A percentile compares a stretch with the other conserved stretches of the same genome.
Evolutionary conservation across 2,329 filamentous ascomycete species (phyloP).

Genomic region (Thelonectria blattea): DNA sequence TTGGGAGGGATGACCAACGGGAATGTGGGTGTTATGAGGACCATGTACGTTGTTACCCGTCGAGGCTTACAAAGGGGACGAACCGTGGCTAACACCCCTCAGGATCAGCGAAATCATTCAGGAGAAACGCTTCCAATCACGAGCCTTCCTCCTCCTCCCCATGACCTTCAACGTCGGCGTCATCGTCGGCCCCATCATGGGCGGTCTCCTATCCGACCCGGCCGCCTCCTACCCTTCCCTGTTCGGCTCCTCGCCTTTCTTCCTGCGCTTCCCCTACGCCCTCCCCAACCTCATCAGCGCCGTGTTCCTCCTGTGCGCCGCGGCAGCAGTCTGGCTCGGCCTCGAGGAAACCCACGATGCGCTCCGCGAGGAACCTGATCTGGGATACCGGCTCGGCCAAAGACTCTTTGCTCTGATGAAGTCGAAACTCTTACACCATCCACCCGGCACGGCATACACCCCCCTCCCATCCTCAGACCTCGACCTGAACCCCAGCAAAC

Average conservation of each 20-base stretch:
- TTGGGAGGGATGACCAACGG: conserved; percentile 75
- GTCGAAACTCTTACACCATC: conserved; percentile 25
- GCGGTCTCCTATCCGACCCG: conserved; percentile 72
- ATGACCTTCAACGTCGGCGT: conserved; percentile 78
- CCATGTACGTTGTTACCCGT: conserved; percentile 65
- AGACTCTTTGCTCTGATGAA: conserved; percentile 42
- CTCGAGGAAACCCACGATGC: conserved; percentile 61
- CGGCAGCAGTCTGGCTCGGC: conserved; percentile 54
- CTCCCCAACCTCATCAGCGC: conserved; percentile 61
- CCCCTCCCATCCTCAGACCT: conserved; percentile 33
- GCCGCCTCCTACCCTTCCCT: conserved; percentile 60
- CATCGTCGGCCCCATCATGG: conserved; percentile 72
- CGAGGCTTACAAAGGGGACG: too few species aligned
- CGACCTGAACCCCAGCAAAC: conserved; percentile 27
- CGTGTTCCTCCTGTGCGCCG: conserved; percentile 52
- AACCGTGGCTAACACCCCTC: neutral
- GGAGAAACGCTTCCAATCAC: conserved; percentile 68
- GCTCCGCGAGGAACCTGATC: conserved; percentile 47
- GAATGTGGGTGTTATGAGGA: conserved; percentile 74
- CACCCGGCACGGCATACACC: conserved; percentile 27
- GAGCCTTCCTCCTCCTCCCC: conserved; percentile 76
- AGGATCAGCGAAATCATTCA: conserved; percentile 73
- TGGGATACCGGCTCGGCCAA: conserved; percentile 49
- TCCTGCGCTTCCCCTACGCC: conserved; percentile 59
- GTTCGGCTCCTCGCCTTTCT: conserved; percentile 55